Evolutionary conservation across 768 basidiomycete genomes (phyloP).

Genomic region (Asterophora parasitica): DNA sequence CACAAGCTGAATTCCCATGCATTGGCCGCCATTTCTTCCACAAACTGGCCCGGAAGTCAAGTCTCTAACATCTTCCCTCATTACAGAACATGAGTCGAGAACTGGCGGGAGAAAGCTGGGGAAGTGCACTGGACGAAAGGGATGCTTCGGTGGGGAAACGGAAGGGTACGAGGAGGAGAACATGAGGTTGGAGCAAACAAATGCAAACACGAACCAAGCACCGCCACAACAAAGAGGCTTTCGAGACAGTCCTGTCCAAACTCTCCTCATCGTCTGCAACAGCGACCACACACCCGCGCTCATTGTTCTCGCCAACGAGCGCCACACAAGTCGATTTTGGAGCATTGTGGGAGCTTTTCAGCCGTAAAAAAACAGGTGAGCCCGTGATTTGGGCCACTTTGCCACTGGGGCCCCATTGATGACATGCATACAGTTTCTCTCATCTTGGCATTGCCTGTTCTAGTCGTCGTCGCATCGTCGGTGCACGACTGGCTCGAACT

Average conservation of each 20-base stretch:
- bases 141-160: constrained; percentile 6
- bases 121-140: background rate
- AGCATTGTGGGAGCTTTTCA: background rate
- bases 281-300: constrained; percentile 1
- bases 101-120: background rate
- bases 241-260: constrained; percentile 10
- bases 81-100: background rate
- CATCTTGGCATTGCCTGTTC: background rate
- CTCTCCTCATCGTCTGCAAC: constrained; percentile 10
- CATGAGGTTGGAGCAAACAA: constrained; percentile 12
- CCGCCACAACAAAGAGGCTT: constrained; percentile 16
- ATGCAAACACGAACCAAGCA: constrained; percentile 18
- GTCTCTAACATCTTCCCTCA: background rate
- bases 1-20: background rate
- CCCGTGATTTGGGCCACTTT: background rate
- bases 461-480: constrained; percentile 10
- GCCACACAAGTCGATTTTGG: background rate
- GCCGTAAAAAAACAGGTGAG: background rate
- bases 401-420: background rate
- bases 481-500: background rate
- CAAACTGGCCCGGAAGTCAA: background rate
- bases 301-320: constrained; percentile 6
- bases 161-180: constrained; percentile 17
- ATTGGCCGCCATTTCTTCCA: background rate
- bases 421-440: background rate